phyloP scores from a whole-genome alignment of 2,329 filamentous ascomycete genomes.

The Diaporthe destruens region DNA sequence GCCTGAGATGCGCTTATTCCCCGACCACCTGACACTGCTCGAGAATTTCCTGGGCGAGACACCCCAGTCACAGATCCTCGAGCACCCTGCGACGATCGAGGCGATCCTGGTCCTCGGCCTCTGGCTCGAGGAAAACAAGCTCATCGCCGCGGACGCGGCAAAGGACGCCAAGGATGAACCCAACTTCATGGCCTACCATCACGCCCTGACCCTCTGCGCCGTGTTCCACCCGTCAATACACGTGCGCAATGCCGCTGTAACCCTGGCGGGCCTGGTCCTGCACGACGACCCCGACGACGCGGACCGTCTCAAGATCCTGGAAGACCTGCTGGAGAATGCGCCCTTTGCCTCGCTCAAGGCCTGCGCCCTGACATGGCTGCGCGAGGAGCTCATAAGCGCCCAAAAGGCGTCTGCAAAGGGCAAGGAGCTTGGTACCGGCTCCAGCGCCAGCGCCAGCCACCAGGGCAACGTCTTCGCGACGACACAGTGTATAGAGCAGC shows the following conservation, averaged over 20 bases:
- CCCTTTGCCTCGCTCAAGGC: constrained; percentile 73
- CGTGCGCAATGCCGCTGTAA: constrained; percentile 67
- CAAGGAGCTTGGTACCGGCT: constrained; percentile 44
- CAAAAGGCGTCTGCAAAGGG: constrained; percentile 40
- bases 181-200: constrained; percentile 71
- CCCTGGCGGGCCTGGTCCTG: constrained; percentile 65
- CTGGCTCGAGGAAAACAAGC: constrained; percentile 67
- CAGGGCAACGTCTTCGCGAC: constrained; percentile 59
- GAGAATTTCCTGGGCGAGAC: constrained; percentile 65
- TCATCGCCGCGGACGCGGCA: constrained; percentile 52
- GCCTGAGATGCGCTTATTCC: constrained; percentile 70
- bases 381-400: constrained; percentile 70
- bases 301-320: constrained; percentile 70
- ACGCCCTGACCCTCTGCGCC: constrained; percentile 68
- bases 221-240: constrained; percentile 68
- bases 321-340: constrained; percentile 75
- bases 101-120: constrained; percentile 71
- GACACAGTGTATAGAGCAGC: constrained; percentile 67
- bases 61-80: constrained; percentile 61
- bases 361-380: constrained; percentile 72
- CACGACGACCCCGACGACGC: constrained; percentile 72
- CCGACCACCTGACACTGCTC: constrained; percentile 68
- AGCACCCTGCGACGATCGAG: constrained; percentile 68
- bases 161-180: constrained; percentile 30
- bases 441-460: constrained; percentile 47